These are phyloP conservation scores for Eudorina sp. DNA, from an alignment of 139 green algal genomes.

Conservation along the genomic window DNA sequence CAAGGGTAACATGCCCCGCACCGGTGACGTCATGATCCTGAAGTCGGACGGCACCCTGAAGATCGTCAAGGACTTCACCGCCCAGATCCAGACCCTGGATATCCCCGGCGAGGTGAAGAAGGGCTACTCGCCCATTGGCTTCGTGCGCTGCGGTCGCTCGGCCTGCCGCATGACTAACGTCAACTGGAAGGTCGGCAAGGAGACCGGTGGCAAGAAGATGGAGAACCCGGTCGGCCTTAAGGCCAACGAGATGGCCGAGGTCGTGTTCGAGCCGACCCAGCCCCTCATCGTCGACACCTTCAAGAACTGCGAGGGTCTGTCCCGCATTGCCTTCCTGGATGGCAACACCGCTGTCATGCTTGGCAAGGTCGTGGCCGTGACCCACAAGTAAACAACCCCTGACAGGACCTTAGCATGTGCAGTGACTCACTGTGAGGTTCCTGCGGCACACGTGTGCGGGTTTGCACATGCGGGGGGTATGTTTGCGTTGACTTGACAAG, in stretches of 20 bases:
- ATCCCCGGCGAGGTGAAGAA: slow-evolving; percentile 94
- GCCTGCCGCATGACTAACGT: slow-evolving; percentile 88
- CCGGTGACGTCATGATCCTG: slow-evolving; percentile 94
- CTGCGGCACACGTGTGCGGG: too few species aligned
- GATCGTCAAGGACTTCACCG: slow-evolving; percentile 87
- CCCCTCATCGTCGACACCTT: slow-evolving; percentile 91
- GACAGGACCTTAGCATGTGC: too few species aligned
- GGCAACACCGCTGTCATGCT: slow-evolving; percentile 97
- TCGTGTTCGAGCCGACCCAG: slow-evolving; percentile 89
- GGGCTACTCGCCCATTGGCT: slow-evolving; percentile 93
- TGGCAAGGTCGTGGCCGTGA: slow-evolving; percentile 87
- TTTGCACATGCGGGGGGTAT: too few species aligned
- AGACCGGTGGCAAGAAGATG: slow-evolving; percentile 96
- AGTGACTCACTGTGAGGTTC: too few species aligned
- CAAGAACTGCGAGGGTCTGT: slow-evolving; percentile 95
- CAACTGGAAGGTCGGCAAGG: slow-evolving; percentile 96
- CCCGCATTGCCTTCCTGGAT: slow-evolving; percentile 94
- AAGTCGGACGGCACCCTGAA: slow-evolving; percentile 90
- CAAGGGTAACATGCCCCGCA: slow-evolving; percentile 94
- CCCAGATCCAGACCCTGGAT: slow-evolving; percentile 94
- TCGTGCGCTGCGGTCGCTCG: slow-evolving; percentile 91
- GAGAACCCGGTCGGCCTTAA: slow-evolving; percentile 88
- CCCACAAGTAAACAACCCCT: slow-evolving; percentile 68
- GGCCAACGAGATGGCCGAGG: slow-evolving; percentile 94
- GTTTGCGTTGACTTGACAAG: too few species aligned